Conservation (phyloP, 2,329 filamentous ascomycete species). For the Hypoxylon sp. region DNA sequence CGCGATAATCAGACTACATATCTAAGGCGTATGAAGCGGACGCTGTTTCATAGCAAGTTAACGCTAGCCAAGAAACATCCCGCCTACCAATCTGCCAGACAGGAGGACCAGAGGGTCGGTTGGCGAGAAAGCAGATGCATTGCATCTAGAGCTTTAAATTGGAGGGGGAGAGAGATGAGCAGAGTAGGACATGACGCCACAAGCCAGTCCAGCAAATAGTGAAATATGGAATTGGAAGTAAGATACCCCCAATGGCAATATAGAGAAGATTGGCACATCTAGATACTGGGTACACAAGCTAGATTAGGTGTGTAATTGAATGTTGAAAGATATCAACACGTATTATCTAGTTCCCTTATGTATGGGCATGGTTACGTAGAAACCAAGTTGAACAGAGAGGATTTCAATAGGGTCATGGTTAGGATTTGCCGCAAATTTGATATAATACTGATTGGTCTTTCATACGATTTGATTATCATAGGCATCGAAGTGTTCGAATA, state of each 20-base stretch:
- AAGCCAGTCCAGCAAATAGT: not conserved
- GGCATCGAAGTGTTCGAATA: no score
- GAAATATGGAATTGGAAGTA: conserved; percentile 13
- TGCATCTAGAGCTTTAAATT: conserved; percentile 2
- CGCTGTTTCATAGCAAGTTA: no score
- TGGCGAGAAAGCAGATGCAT: not conserved
- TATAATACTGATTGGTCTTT: no score
- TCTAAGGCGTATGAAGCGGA: no score
- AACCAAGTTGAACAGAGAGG: not conserved
- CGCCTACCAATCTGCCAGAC: conserved; percentile 3
- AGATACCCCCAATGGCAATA: conserved; percentile 30
- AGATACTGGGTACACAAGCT: not conserved
- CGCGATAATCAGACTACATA: no score
- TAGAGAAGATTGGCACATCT: conserved; percentile 18
- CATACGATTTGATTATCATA: no score
- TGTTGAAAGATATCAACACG: not conserved
- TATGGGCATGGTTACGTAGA: no score
- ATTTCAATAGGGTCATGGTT: no score
- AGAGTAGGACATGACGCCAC: not conserved
- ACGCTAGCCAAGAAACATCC: no score
- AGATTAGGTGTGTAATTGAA: not conserved
- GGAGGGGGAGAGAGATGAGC: not conserved
- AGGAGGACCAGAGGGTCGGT: not conserved
- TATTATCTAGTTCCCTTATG: no score
- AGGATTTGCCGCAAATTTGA: no score